Percentiles rank a stretch among this genome's conserved stretches.
phyloP scores from a whole-genome alignment of 2,329 filamentous ascomycete species.

The Fusarium secorum region DNA sequence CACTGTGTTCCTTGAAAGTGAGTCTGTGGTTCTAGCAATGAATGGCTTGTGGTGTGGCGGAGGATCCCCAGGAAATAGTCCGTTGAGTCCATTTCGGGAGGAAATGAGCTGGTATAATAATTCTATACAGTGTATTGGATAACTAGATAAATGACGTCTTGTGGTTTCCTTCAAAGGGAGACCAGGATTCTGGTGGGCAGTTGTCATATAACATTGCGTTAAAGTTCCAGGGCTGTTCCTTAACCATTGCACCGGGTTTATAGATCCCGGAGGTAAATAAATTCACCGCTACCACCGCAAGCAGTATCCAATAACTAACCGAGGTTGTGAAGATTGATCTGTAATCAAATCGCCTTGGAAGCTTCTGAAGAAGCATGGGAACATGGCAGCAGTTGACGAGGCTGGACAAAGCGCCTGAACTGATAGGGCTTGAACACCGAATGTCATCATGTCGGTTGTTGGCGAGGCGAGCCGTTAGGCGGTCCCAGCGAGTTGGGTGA shows the following conservation, averaged over 20 bases:
- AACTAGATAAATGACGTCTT: not conserved
- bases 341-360: constrained; percentile 24
- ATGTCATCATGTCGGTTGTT: constrained; percentile 43
- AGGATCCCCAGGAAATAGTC: not conserved
- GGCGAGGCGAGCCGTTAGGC: constrained; percentile 41
- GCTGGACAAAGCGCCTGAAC: constrained; percentile 9
- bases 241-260: constrained; percentile 12
- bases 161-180: not conserved
- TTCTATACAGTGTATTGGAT: not conserved
- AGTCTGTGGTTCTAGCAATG: constrained; percentile 10
- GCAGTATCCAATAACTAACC: not conserved
- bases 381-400: not conserved
- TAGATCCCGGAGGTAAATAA: not conserved
- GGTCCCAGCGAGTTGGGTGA: constrained; percentile 40
- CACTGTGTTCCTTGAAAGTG: not conserved
- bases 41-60: constrained; percentile 20
- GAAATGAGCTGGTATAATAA: constrained; percentile 15
- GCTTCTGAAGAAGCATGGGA: constrained; percentile 14
- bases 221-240: constrained; percentile 24
- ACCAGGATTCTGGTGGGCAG: not conserved
- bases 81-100: not conserved
- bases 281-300: constrained; percentile 34
- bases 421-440: constrained; percentile 33
- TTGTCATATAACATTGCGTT: constrained; percentile 19
- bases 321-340: constrained; percentile 26